These are phyloP conservation scores for Penstemon davidsonii DNA, from an alignment of 257 asterid species.

Conservation along the genomic window DNA sequence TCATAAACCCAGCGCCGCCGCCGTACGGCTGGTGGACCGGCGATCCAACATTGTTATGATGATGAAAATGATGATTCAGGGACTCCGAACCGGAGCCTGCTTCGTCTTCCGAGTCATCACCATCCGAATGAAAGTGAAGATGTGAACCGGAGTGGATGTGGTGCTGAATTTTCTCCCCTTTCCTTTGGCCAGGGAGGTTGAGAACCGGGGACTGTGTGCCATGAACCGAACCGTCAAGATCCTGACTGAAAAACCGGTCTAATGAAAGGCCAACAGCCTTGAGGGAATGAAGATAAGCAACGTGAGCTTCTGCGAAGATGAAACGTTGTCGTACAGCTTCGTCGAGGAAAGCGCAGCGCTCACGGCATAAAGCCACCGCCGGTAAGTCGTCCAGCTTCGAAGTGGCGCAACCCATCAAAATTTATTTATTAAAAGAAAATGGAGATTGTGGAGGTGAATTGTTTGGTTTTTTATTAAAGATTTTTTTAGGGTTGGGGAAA, in stretches of 20 bases:
- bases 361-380: slow-evolving; percentile 81
- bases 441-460: too few relatives aligned
- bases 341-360: slow-evolving; percentile 77
- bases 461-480: slow-evolving; percentile 8
- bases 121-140: slow-evolving; percentile 64
- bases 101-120: slow-evolving; percentile 54
- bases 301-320: slow-evolving; percentile 77
- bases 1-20: slow-evolving; percentile 51
- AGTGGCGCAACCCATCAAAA: slow-evolving; percentile 74
- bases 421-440: too few relatives aligned
- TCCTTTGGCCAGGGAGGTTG: slow-evolving; percentile 55
- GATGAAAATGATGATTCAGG: slow-evolving; percentile 39
- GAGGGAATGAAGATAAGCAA: slow-evolving; percentile 71
- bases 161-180: slow-evolving; percentile 43
- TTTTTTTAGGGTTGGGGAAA: slow-evolving; percentile 43
- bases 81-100: slow-evolving; percentile 52
- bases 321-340: slow-evolving; percentile 81
- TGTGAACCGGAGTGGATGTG: slow-evolving; percentile 70
- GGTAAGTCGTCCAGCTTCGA: slow-evolving; percentile 93
- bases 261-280: slow-evolving; percentile 63
- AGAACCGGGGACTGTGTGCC: slow-evolving; percentile 59
- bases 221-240: slow-evolving; percentile 34
- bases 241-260: slow-evolving; percentile 66
- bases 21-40: slow-evolving; percentile 43
- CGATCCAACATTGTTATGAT: slow-evolving; percentile 29